These are phyloP conservation scores for Byssothecium circinans DNA, from an alignment of 2,329 filamentous ascomycete species.

Conservation along the genomic window DNA sequence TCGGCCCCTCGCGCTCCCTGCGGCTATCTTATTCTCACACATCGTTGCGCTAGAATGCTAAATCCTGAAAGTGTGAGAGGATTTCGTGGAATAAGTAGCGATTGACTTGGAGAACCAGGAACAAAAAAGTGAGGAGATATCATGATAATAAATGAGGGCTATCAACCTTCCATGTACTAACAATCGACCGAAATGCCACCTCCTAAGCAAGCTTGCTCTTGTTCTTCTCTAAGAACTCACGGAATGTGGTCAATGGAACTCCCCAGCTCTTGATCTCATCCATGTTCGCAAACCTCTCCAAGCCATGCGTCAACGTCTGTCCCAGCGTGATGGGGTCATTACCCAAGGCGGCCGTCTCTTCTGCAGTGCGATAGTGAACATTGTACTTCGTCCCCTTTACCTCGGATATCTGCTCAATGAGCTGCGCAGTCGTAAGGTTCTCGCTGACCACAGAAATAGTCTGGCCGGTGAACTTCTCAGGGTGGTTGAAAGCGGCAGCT, in stretches of 20 bases:
- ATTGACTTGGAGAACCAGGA: no score
- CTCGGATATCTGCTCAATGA: constrained; percentile 43
- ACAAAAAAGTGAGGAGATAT: no score
- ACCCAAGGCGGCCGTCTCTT: constrained; percentile 32
- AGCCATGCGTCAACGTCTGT: constrained; percentile 44
- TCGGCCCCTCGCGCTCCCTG: no score
- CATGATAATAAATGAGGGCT: no score
- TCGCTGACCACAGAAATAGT: constrained; percentile 50
- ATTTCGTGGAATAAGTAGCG: no score
- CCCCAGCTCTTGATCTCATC: constrained; percentile 41
- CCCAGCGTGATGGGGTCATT: constrained; percentile 44
- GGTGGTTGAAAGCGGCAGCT: constrained; percentile 48
- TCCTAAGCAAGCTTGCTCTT: constrained; percentile 4
- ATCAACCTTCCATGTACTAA: no score
- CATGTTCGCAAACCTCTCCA: constrained; percentile 42
- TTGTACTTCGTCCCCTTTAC: constrained; percentile 40
- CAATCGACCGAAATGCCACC: background rate
- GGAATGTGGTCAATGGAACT: constrained; percentile 48
- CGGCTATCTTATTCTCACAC: no score
- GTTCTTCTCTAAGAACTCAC: constrained; percentile 39
- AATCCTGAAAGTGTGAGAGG: no score
- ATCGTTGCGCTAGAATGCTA: no score
- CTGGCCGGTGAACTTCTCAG: constrained; percentile 45
- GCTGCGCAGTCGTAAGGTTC: constrained; percentile 38
- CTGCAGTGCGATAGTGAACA: constrained; percentile 45